These are phyloP conservation scores for Dittrichia graveolens DNA, from an alignment of 129 eudicot genomes.

Conservation along the genomic window DNA sequence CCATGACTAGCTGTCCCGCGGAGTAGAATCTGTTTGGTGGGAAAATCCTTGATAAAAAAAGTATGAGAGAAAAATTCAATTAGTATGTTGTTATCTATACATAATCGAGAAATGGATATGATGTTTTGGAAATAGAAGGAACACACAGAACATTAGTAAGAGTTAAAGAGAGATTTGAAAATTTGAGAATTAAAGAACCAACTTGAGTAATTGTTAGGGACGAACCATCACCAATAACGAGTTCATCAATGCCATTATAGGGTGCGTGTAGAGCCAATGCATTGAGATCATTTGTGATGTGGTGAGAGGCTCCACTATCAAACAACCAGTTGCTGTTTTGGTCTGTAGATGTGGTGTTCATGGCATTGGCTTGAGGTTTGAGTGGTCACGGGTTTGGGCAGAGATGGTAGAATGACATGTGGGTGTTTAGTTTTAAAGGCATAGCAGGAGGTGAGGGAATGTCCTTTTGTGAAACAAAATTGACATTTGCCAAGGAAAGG, in stretches of 20 bases:
- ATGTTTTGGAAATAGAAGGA: too few species aligned
- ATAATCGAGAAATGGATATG: too few species aligned
- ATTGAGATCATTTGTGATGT: not conserved
- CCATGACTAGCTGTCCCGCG: not conserved
- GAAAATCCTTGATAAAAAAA: not conserved
- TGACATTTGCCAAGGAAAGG: not conserved
- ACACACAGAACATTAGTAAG: too few species aligned
- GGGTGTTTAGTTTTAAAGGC: too few species aligned
- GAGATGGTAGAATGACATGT: too few species aligned
- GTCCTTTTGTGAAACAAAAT: not conserved
- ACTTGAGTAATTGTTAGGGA: too few species aligned
- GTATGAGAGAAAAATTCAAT: too few species aligned
- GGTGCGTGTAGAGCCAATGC: not conserved
- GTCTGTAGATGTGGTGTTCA: not conserved
- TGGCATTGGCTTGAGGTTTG: not conserved
- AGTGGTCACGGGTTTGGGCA: not conserved
- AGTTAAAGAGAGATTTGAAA: too few species aligned
- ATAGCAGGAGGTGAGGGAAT: too few species aligned
- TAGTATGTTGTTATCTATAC: too few species aligned
- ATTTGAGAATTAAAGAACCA: too few species aligned
- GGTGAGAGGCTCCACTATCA: not conserved
- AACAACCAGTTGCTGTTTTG: not conserved
- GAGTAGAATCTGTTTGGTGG: not conserved
- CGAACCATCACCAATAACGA: not conserved
- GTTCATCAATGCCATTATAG: not conserved